Base-by-base conservation (phyloP, 768 basidiomycete genomes). In the Lactarius akahatsu region DNA sequence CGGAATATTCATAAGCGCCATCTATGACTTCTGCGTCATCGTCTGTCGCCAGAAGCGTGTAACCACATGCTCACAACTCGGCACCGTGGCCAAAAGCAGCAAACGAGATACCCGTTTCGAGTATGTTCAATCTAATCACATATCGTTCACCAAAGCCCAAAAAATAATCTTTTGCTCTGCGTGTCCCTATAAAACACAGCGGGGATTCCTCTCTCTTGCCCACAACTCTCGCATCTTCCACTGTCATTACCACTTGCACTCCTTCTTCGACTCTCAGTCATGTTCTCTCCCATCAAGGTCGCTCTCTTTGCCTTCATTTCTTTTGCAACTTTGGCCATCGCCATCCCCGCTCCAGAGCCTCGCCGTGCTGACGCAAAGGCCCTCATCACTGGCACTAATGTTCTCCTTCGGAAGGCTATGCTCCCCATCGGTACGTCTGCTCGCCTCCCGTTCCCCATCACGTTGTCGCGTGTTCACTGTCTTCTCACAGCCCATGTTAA, bases 231-330 rank as follows among this genome's bases (percentile, higher is more conserved):
- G 20, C 30, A 55, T 23, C 26, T n/a, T 30, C 10, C 18, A 50
- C 57, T 11, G 30, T 56, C 59, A 52, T 58, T n/a, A 3, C 3
- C 57, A 16, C 11, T 20, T 26, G 10, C 40, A 9, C 47, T 7
- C 26, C 30, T 54, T 34, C 52, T 54, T 9, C 18, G 15, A 13
- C 36, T 26, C 32, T 40, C 23, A 26, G 20, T 3, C 40, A 67
- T 67, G 66, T 20, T 63, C 8, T 63, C 47, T 58, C 56, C 32
- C 28, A 2, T 58, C 28, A 67, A 67, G 13, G 4, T 67, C 28
- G 43, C 62, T 30, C 62, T 67, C 52, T 59, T 67, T 47, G 20
- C 54, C 34, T n/a, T 63, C 15, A 18, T 63, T 23, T 28, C 58
- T 34, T 55, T 63, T 45, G 62, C 62, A 4, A 38, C 66, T 18